Base-by-base conservation (phyloP, 2,329 filamentous ascomycete species). In the Penicillium sp. region DNA sequence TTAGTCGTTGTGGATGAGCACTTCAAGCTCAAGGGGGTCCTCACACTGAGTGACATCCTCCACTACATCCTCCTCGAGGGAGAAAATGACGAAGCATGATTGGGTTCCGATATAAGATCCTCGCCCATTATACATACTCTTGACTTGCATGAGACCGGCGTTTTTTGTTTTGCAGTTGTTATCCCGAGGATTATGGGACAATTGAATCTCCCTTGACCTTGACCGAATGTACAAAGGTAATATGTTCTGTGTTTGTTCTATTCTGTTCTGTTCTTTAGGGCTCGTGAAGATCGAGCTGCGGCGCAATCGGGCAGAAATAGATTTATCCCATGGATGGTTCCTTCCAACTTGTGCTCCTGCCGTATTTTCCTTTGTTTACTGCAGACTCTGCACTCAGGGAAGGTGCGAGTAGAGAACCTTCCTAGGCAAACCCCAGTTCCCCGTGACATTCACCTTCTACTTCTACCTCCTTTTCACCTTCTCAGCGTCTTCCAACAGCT, bases 11-110 rank as follows among this genome's bases (percentile, higher is more conserved):
- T 99, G 51, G 92, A 99, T 71, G 91, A 97, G 60, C 84, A 92
- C 46, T 90, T 87, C 68, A 86, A 87, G 61, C 84, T 99, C 49
- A 89, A 88, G 70, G 94, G 94, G 40, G 85, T 99, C 49, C 86
- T 99, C 54, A 97, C 92, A 6, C 80, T 99, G 48, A 97, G 93
- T 52, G 94, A 99, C 74, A 97, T 99, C 60, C 83, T 99, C 61
- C 91, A 96, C 66, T 97, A 99, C 70, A 90, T 97, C 46, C 80
- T 99, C 58, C 80, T 96, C 18, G 83, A 90, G 62, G 90, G 90
- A 46, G 87, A 90, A 66, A 86, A 84, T 60, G 81, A 85, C 29
- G 78, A 80, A 64, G 58, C 51, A 57, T 73, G 60, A 71, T 62
- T 41, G 24, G 49, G 44, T 49, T n/a, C n/a, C 30, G 26, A 27